Evolutionary conservation across 2,329 filamentous ascomycete species (phyloP).

Genomic region (Blastomyces percursus): DNA sequence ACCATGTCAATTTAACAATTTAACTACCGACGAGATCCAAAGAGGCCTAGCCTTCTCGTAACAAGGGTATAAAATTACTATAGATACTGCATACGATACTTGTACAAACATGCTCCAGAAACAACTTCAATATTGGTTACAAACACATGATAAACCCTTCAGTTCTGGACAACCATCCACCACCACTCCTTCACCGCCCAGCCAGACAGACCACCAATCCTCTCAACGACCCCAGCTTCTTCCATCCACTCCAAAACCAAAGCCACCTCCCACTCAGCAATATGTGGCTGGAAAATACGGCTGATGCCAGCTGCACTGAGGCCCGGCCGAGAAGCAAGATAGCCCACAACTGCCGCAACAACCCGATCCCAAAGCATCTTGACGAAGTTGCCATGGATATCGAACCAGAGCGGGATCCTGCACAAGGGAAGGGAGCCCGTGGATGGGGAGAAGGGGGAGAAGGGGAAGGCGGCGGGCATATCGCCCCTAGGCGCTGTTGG

Average conservation of each 20-base stretch:
- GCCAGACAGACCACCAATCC: conserved; percentile 9
- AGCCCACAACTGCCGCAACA: conserved; percentile 32
- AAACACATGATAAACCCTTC: not conserved
- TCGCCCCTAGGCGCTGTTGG: conserved; percentile 22
- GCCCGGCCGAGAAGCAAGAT: conserved; percentile 34
- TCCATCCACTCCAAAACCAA: conserved; percentile 33
- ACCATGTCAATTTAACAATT: not conserved
- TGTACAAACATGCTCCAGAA: not conserved
- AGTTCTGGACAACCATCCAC: conserved; percentile 28
- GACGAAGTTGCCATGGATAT: conserved; percentile 35
- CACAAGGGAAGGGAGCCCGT: conserved; percentile 9
- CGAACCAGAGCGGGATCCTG: conserved; percentile 39
- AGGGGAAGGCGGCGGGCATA: conserved; percentile 7
- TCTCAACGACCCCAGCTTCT: conserved; percentile 18
- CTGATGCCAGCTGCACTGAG: conserved; percentile 27
- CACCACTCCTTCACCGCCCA: conserved; percentile 32
- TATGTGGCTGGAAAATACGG: conserved; percentile 27
- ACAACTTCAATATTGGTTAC: not conserved
- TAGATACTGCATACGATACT: not conserved
- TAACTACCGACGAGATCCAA: not conserved
- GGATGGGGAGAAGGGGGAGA: not conserved
- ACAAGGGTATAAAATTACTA: not conserved
- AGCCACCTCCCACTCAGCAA: conserved; percentile 35
- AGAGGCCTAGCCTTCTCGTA: not conserved
- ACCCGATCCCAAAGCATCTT: conserved; percentile 33